Percentiles rank a stretch among this genome's conserved stretches.
Evolutionary conservation across 768 basidiomycete genomes (phyloP).

Genomic region (Mycena vitilis): DNA sequence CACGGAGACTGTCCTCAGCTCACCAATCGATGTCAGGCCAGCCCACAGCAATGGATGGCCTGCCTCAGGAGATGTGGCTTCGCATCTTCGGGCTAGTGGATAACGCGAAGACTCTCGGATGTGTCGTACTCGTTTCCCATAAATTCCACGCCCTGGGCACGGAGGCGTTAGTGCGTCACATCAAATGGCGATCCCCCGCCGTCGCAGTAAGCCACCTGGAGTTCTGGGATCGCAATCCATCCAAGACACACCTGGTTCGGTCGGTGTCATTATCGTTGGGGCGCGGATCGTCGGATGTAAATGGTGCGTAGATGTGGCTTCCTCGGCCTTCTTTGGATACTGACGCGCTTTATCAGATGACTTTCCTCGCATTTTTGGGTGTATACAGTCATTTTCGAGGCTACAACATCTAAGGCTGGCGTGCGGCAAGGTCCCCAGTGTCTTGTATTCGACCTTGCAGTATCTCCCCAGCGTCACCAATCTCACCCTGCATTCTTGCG

Average conservation of each 20-base stretch:
- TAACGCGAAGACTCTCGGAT: conserved; percentile 3
- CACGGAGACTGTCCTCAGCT: not conserved
- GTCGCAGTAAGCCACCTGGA: conserved; percentile 15
- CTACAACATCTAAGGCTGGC: conserved; percentile 11
- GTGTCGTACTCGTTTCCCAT: conserved; percentile 20
- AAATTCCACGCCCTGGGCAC: conserved; percentile 18
- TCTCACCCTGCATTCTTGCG: conserved; percentile 8
- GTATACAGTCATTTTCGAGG: conserved; percentile 20
- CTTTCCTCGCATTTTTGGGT: conserved; percentile 9
- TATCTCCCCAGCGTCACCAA: conserved; percentile 13
- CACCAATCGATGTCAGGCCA: not conserved
- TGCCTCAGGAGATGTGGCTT: conserved; percentile 32
- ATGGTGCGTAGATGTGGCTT: not conserved
- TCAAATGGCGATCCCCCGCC: conserved; percentile 14
- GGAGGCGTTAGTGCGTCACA: conserved; percentile 21
- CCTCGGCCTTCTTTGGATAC: not conserved
- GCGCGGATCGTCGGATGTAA: not conserved
- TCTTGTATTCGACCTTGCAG: conserved; percentile 22
- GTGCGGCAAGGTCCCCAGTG: conserved; percentile 8
- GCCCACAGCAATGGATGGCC: conserved; percentile 2
- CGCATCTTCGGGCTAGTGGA: conserved; percentile 16
- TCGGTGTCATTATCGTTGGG: not conserved
- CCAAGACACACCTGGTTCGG: conserved; percentile 24
- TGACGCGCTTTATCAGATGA: conserved; percentile 4
- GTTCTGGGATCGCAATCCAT: conserved; percentile 19